These are phyloP conservation scores for Ophiostoma ips DNA, from an alignment of 2,329 filamentous ascomycete genomes.

Conservation along the genomic window DNA sequence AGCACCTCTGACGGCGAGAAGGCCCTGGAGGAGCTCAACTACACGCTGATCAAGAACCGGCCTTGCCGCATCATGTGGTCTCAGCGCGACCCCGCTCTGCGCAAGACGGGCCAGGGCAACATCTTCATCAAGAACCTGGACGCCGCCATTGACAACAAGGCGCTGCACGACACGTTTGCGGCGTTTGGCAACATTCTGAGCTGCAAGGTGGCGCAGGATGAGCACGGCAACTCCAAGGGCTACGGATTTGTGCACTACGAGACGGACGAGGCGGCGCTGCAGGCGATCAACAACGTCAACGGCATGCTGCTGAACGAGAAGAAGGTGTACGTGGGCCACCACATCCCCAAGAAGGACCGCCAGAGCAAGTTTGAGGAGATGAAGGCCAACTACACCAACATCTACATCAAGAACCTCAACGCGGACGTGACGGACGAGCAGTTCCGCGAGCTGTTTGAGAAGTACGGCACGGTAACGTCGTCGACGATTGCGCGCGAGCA, in stretches of 20 bases:
- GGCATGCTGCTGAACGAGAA: conserved; percentile 99
- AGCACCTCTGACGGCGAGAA: conserved; percentile 92
- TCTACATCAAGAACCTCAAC: conserved; percentile 98
- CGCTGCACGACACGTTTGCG: conserved; percentile 96
- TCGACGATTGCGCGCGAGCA: conserved; percentile 80
- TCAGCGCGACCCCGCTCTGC: conserved; percentile 94
- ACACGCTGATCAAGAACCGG: conserved; percentile 96
- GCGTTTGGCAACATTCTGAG: conserved; percentile 98
- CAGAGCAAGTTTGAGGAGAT: conserved; percentile 99
- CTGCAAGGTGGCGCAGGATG: conserved; percentile 98
- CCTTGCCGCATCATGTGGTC: conserved; percentile 99
- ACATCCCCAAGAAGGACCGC: conserved; percentile 99
- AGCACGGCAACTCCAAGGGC: conserved; percentile 91
- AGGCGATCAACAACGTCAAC: conserved; percentile 99
- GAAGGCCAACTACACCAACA: conserved; percentile 99
- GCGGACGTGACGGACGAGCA: conserved; percentile 78
- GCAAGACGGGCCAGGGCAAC: conserved; percentile 98
- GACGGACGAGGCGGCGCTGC: conserved; percentile 90
- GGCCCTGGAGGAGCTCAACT: conserved; percentile 97
- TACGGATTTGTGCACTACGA: conserved; percentile 99
- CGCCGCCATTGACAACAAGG: conserved; percentile 98
- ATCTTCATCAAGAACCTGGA: conserved; percentile 99
- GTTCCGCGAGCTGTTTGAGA: conserved; percentile 86
- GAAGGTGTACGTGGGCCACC: conserved; percentile 98
- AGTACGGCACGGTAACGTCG: conserved; percentile 87